A percentile compares a stretch with the other conserved stretches of the same genome.
These are phyloP conservation scores for Camelina neglecta DNA, from an alignment of 345 rosid species.

Conservation along the genomic window DNA sequence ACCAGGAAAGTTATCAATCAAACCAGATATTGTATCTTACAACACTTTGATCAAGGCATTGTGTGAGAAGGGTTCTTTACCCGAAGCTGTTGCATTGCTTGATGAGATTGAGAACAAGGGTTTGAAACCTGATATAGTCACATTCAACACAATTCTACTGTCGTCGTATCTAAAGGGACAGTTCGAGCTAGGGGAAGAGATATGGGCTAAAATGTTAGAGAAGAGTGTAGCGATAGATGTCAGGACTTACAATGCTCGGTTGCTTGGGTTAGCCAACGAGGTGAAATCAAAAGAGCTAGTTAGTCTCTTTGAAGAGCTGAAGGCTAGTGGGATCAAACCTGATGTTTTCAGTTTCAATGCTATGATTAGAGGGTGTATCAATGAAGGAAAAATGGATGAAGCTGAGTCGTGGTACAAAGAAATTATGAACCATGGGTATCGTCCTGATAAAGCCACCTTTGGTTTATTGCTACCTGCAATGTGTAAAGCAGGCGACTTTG, in stretches of 20 bases:
- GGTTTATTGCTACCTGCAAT: conserved; percentile 51
- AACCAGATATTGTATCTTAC: conserved; percentile 59
- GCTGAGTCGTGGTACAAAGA: conserved; percentile 58
- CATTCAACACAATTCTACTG: conserved; percentile 63
- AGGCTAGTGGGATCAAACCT: conserved; percentile 49
- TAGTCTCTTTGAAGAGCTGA: conserved; percentile 52
- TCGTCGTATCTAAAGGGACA: conserved; percentile 52
- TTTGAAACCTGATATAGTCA: conserved; percentile 54
- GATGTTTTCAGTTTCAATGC: conserved; percentile 58
- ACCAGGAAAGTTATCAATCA: conserved; percentile 52
- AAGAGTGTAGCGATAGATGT: conserved; percentile 50
- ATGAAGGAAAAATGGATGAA: conserved; percentile 50
- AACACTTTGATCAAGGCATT: conserved; percentile 64
- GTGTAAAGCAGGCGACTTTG: conserved; percentile 59
- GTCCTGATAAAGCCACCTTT: conserved; percentile 48
- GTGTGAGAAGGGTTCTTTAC: conserved; percentile 57
- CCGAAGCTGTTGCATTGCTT: conserved; percentile 50
- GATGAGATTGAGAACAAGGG: conserved; percentile 63
- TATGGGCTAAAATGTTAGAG: conserved; percentile 60
- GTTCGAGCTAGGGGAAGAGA: conserved; percentile 61
- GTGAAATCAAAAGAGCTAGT: conserved; percentile 51
- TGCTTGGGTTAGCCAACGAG: conserved; percentile 58
- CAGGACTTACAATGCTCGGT: conserved; percentile 62
- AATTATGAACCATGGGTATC: conserved; percentile 45
- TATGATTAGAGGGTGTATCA: conserved; percentile 62